Conservation (phyloP, 176 grass and related monocot species). For the Avena insularis region DNA sequence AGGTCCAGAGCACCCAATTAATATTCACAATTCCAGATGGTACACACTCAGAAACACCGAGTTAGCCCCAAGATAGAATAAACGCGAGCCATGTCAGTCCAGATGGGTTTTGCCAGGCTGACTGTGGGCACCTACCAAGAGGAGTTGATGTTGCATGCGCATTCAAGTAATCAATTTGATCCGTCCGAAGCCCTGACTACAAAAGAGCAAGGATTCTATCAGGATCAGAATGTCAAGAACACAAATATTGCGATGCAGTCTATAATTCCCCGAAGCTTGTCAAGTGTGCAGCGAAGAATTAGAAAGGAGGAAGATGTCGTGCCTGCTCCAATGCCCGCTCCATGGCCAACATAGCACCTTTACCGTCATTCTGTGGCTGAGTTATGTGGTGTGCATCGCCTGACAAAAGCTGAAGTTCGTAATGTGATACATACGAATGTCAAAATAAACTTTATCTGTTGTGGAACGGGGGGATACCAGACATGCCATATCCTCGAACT, state of each 20-base stretch:
- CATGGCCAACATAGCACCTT: conserved; percentile 91
- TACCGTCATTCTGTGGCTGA: conserved; percentile 77
- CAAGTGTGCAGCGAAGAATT: background rate
- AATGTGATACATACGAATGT: background rate
- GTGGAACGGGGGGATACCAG: conserved; percentile 61
- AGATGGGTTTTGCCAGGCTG: background rate
- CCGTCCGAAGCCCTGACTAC: conserved; percentile 80
- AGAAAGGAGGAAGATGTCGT: background rate
- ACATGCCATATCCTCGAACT: conserved; percentile 92
- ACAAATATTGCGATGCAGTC: background rate
- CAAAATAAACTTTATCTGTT: background rate
- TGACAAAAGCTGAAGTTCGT: conserved; percentile 42
- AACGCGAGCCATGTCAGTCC: background rate
- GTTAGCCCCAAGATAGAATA: background rate
- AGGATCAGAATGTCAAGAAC: background rate
- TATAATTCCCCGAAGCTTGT: conserved; percentile 27
- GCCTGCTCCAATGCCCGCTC: conserved; percentile 80
- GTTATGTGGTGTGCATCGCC: conserved; percentile 98
- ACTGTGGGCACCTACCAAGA: conserved; percentile 60
- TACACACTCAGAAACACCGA: background rate
- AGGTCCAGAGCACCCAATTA: background rate
- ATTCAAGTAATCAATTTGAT: conserved; percentile 91
- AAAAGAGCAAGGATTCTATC: conserved; percentile 18
- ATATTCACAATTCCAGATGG: conserved; percentile 16
- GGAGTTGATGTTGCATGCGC: conserved; percentile 94